Percentiles rank a stretch among this genome's conserved stretches.
phyloP scores from a whole-genome alignment of 768 basidiomycete species.

The Podaxis sp. region DNA sequence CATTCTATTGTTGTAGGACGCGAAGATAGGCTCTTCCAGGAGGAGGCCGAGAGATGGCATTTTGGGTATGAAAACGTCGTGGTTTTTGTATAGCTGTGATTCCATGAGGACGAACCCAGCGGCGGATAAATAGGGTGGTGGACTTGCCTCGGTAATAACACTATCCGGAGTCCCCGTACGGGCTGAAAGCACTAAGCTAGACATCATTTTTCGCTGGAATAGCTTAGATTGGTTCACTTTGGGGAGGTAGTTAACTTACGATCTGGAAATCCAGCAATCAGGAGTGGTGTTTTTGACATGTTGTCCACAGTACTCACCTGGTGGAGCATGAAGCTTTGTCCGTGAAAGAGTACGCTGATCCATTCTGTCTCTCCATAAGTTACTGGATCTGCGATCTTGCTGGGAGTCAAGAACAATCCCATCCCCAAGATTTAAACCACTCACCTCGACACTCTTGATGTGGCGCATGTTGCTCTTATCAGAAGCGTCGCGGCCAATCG shows the following conservation, averaged over 20 bases:
- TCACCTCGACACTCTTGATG: conserved; percentile 86
- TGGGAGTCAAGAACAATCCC: not conserved
- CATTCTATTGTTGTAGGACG: conserved; percentile 70
- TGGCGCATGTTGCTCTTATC: conserved; percentile 83
- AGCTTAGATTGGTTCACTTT: conserved; percentile 17
- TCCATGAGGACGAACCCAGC: not conserved
- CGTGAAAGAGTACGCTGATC: conserved; percentile 91
- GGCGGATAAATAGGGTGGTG: not conserved
- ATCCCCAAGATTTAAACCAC: not conserved
- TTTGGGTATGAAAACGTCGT: conserved; percentile 84
- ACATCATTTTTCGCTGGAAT: conserved; percentile 94
- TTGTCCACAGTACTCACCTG: conserved; percentile 59
- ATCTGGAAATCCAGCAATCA: conserved; percentile 37
- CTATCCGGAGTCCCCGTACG: conserved; percentile 74
- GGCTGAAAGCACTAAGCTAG: conserved; percentile 74
- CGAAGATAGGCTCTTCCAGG: conserved; percentile 84
- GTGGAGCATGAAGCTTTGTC: conserved; percentile 99
- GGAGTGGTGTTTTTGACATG: not conserved
- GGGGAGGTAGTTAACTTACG: conserved; percentile 33
- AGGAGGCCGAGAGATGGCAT: conserved; percentile 94
- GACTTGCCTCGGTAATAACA: conserved; percentile 68
- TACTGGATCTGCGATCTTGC: conserved; percentile 78
- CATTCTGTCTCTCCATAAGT: conserved; percentile 93
- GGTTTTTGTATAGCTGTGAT: conserved; percentile 72
- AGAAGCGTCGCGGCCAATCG: conserved; percentile 80